phyloP scores from a whole-genome alignment of 2,329 filamentous ascomycete genomes.

The Penicillium hordei region DNA sequence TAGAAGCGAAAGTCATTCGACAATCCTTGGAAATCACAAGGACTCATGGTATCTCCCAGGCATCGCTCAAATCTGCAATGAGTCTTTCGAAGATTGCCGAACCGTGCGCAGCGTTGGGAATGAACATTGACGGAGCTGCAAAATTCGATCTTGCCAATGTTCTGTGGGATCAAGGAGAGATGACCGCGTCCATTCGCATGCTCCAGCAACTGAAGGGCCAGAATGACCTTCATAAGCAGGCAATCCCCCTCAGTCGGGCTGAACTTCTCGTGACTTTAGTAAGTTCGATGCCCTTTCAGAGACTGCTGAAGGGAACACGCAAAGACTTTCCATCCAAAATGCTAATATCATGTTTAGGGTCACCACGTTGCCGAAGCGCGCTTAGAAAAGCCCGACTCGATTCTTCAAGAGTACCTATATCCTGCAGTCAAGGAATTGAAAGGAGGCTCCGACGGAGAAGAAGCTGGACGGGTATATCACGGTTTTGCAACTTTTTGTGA shows the following conservation, averaged over 20 bases:
- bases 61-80: slow-evolving; percentile 82
- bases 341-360: slow-evolving; percentile 51
- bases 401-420: slow-evolving; percentile 81
- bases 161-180: slow-evolving; percentile 91
- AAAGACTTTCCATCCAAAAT: not conserved
- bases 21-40: slow-evolving; percentile 73
- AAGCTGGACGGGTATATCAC: slow-evolving; percentile 86
- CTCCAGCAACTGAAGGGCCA: slow-evolving; percentile 70
- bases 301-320: not conserved
- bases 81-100: slow-evolving; percentile 75
- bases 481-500: slow-evolving; percentile 96
- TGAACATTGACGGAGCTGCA: slow-evolving; percentile 74
- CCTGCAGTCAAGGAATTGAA: slow-evolving; percentile 81
- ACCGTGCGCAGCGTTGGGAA: slow-evolving; percentile 66
- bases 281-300: slow-evolving; percentile 24
- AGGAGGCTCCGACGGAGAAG: slow-evolving; percentile 64
- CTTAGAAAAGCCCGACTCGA: slow-evolving; percentile 85
- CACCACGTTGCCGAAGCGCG: slow-evolving; percentile 86
- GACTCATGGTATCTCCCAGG: slow-evolving; percentile 77
- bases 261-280: slow-evolving; percentile 81
- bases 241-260: slow-evolving; percentile 69
- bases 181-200: slow-evolving; percentile 83
- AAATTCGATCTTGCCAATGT: slow-evolving; percentile 83
- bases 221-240: slow-evolving; percentile 64
- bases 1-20: slow-evolving; percentile 76